A percentile compares a stretch with the other conserved stretches of the same genome.
phyloP scores from a whole-genome alignment of 805 yeast genomes.

The Danielia oregonensis region DNA sequence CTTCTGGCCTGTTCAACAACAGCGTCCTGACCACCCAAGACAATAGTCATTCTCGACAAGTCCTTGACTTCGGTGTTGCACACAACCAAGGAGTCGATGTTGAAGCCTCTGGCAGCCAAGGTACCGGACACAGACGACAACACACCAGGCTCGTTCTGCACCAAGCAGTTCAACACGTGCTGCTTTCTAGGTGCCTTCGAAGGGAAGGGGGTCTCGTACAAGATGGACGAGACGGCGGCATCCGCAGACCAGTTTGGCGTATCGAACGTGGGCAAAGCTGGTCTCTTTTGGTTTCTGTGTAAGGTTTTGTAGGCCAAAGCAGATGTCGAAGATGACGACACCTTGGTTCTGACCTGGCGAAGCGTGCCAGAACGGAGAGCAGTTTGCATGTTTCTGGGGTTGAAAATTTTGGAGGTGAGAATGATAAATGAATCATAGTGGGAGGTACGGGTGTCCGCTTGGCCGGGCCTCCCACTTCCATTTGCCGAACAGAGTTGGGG shows the following conservation, averaged over 20 bases:
- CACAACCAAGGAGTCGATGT: constrained; percentile 94
- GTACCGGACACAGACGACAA: constrained; percentile 90
- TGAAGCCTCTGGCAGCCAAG: constrained; percentile 96
- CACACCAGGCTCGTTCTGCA: constrained; percentile 98
- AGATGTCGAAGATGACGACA: constrained; percentile 67
- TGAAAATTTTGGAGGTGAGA: not conserved
- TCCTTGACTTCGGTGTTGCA: constrained; percentile 96
- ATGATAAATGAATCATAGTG: constrained; percentile 2
- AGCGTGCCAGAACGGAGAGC: constrained; percentile 5
- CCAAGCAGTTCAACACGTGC: constrained; percentile 93
- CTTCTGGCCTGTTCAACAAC: constrained; percentile 97
- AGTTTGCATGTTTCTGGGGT: constrained; percentile 3
- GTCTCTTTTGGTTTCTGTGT: constrained; percentile 81
- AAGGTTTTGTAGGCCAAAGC: constrained; percentile 92
- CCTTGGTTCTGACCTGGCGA: constrained; percentile 15
- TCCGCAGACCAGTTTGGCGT: constrained; percentile 95
- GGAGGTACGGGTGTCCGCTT: constrained; percentile 4
- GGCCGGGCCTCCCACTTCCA: no score
- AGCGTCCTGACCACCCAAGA: constrained; percentile 89
- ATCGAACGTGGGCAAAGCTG: constrained; percentile 88
- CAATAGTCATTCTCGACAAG: constrained; percentile 94
- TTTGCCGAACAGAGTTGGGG: not conserved
- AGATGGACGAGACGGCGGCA: constrained; percentile 91
- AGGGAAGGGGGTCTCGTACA: constrained; percentile 83
- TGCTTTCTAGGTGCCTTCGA: constrained; percentile 62